Base-by-base conservation (phyloP, 2,329 filamentous ascomycete genomes). In the Aspergillus novofumigatus region DNA sequence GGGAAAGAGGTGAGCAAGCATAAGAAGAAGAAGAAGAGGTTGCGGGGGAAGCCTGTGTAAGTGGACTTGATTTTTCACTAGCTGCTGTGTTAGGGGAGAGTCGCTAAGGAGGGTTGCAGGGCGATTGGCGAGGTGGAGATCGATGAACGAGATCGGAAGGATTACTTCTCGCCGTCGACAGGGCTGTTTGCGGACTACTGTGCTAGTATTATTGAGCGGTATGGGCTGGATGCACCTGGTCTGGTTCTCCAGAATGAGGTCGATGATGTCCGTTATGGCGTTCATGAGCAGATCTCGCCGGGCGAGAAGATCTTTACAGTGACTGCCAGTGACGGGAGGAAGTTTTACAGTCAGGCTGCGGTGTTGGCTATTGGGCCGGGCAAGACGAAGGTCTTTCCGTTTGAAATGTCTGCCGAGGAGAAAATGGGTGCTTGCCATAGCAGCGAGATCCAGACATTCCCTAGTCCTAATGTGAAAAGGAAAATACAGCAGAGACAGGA, bases 1-100 rank as follows among this genome's bases (percentile, higher is more conserved):
- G 90, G 90, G 0, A 91, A 88, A 66, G 89, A 92, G 66, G 72
- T 92, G 56, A 92, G 88, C 76, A 93, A 93, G 75, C 88, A 93
- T 71, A 82, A 84, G 57, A 78, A 76, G 70, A 88, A 87, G 77
- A 91, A 91, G n/a, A n/a, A n/a, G 78, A 75, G 73, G 61, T 64
- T 74, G 58, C 73, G 59, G 62, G 67, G 41, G 65, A 62, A 75
- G 75, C 68, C 79, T 78, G 79, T 80, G 73, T 65, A 41, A 53
- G 60, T 63, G 23, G 3, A n/a, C n/a, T n/a, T n/a, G n/a, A n/a
- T n/a, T 26, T 9, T 11, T 23, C 9, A 25, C 23, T 52, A 20
- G 5, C 25, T 42, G 72, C 65, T 48, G 26, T 42, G 2, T 44
- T 14, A 49, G 20, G 4, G 21, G n/a, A 10, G 3, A 14, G 5